Evolutionary conservation across 1,139 yeast species (phyloP).

Genomic region (Chernovozyma sophiae-reginae): DNA sequence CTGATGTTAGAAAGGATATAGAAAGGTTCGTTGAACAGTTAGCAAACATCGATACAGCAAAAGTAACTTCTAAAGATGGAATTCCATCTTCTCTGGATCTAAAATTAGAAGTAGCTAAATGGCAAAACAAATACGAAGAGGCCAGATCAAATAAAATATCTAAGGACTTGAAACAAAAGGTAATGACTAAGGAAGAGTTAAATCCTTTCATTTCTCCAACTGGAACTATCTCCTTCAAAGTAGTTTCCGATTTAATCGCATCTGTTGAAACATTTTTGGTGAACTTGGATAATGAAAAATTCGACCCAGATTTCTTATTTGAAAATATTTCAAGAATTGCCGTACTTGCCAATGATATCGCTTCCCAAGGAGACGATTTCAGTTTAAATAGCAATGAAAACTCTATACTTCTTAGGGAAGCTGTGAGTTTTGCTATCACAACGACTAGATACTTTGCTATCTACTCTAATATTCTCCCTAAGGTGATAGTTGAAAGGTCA

Average conservation of each 20-base stretch:
- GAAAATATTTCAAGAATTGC: slow-evolving; percentile 53
- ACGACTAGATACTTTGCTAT: slow-evolving; percentile 74
- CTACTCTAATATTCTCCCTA: slow-evolving; percentile 63
- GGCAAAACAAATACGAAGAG: slow-evolving; percentile 48
- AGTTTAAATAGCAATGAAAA: slow-evolving; percentile 33
- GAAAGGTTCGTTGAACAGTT: slow-evolving; percentile 29
- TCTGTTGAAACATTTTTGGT: slow-evolving; percentile 42
- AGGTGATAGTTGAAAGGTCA: slow-evolving; percentile 71
- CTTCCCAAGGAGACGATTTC: slow-evolving; percentile 37
- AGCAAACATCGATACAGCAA: slow-evolving; percentile 18
- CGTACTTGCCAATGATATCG: slow-evolving; percentile 45
- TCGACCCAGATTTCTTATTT: slow-evolving; percentile 44
- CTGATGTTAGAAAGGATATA: slow-evolving; percentile 14
- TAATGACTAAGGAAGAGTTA: slow-evolving; percentile 23
- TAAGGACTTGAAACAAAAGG: slow-evolving; percentile 19
- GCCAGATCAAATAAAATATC: slow-evolving; percentile 29
- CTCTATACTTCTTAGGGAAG: slow-evolving; percentile 51
- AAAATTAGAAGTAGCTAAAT: slow-evolving; percentile 29
- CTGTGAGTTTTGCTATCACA: slow-evolving; percentile 74
- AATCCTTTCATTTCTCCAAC: slow-evolving; percentile 28
- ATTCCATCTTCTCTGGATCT: slow-evolving; percentile 18
- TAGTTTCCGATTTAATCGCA: slow-evolving; percentile 45
- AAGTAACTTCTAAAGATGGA: slow-evolving; percentile 12
- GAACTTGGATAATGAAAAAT: slow-evolving; percentile 29
- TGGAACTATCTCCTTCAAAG: slow-evolving; percentile 44